Base-by-base conservation (phyloP, 1,284 basidiomycete species). In the Fistulinella staudtii region DNA sequence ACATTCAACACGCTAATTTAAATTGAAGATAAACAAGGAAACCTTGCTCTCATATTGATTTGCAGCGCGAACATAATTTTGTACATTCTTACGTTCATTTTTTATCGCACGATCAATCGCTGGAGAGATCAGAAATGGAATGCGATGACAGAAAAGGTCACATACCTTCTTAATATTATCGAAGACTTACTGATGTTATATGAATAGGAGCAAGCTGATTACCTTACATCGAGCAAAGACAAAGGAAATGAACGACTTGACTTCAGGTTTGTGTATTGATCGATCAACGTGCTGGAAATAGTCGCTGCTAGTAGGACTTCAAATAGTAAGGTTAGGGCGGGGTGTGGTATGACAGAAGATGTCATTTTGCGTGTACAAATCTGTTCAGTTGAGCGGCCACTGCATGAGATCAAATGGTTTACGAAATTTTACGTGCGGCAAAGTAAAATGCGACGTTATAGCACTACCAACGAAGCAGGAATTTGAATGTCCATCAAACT, bases 151-250 rank as follows among this genome's bases (percentile, higher is more conserved):
- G 55, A 66, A 20, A 62, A 79, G 71, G 79, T 78, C 41, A 24
- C 65, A 47, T 20, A 18, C 3, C 17, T 43, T 27, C 30, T 21
- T 9, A n/a, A 40, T n/a, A 14, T 6, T 15, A 8, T 24, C 3
- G 23, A n/a, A n/a, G n/a, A n/a, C 24, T 25, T 25, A 25, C 10
- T 41, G 14, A 39, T 28, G 11, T 39, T 6, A 3, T 22, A 21
- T 22, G 35, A 8, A 21, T 53, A 81, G 79, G 69, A 81, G 56
- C 73, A 72, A 58, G 63, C 71, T 48, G 62, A 77, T 36, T 82
- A 82, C 54, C 53, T 81, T 0, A 71, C 77, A 47, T 79, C 68
- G 14, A 81, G 79, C 10, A 75, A 68, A 36, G 80, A 84, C 46
- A 61, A 70, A 55, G 80, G 80, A 15, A 82, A 82, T 53, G 56